Evolutionary conservation across 176 grass and related monocot species (phyloP).

Genomic region (Triticum aestivum): DNA sequence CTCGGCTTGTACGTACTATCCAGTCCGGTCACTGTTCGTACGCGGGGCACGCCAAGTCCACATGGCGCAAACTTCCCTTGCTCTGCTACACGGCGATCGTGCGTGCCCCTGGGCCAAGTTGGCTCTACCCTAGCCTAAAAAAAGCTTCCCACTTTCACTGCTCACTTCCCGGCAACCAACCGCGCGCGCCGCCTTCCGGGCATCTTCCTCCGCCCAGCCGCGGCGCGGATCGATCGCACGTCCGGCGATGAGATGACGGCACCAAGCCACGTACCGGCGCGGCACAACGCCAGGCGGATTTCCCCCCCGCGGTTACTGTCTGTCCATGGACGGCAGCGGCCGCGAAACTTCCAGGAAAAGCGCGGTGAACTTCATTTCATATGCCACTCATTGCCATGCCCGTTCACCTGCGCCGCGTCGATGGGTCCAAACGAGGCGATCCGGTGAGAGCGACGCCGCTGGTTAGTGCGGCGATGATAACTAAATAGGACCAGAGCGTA

Average conservation of each 20-base stretch:
- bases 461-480: not conserved
- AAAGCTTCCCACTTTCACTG: not conserved
- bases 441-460: not conserved
- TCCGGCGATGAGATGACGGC: not conserved
- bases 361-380: not conserved
- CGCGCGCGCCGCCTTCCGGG: not conserved
- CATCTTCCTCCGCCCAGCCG: not conserved
- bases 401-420: not conserved
- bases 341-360: constrained; percentile 27
- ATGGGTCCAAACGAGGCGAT: not conserved
- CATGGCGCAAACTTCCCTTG: too few relatives aligned
- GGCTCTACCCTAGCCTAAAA: too few relatives aligned
- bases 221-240: not conserved
- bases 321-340: not conserved
- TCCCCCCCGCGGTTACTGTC: not conserved
- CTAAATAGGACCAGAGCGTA: too few relatives aligned
- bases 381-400: not conserved
- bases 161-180: not conserved
- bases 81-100: too few relatives aligned
- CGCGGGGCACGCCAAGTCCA: too few relatives aligned
- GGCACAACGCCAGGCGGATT: not conserved
- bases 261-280: not conserved
- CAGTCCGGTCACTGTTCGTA: too few relatives aligned
- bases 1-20: too few relatives aligned
- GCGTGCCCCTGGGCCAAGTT: too few relatives aligned